Base-by-base conservation (phyloP, 2,329 filamentous ascomycete species). In the Fusarium anguioides region DNA sequence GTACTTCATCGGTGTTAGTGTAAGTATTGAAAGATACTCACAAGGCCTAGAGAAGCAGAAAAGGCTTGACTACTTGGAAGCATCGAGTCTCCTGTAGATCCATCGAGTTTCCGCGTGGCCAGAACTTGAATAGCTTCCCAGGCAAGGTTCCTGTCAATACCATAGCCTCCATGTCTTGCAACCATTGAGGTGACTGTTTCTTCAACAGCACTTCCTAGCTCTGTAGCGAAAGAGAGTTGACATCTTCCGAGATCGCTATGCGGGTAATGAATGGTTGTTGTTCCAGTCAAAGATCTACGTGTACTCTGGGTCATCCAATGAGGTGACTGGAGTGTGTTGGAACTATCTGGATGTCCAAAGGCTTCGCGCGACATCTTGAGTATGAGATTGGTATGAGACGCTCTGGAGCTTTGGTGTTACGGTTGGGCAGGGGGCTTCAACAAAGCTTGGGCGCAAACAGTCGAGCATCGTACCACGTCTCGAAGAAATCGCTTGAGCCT, bases 1-100 rank as follows among this genome's bases (percentile, higher is more conserved):
- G 35, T 10, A 12, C 5, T 15, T 17, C 29, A 31, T 6, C 2
- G 29, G 8, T 5, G 15, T 6, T 31, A 5, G 7, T 31, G 6
- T 31, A 14, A 7, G 0, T 15, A 11, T 2, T 18, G 18, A 12
- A 1, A 18, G 29, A 6, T 2, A 11, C 44, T 9, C 18, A 20
- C 45, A 18, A 15, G 12, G 29, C 7, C 14, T 15, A 31, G 7
- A 7, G 45, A 8, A 17, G 6, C 4, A 12, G n/a, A 10, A 9
- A 11, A 15, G n/a, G 2, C 4, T 4, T 26, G 45, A 4, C 1
- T 11, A 9, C 8, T 12, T 5, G 17, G 31, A 1, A 14, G 14
- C 20, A 20, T 17, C 10, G 10, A 17, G 17, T 4, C 18, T 4
- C 45, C 14, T 26, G n/a, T 26, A 4, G 12, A 8, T 1, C 14